Percentiles rank a stretch among this genome's conserved stretches.
phyloP scores from a whole-genome alignment of 495 filamentous ascomycete genomes.

The Penicillium antarcticum region DNA sequence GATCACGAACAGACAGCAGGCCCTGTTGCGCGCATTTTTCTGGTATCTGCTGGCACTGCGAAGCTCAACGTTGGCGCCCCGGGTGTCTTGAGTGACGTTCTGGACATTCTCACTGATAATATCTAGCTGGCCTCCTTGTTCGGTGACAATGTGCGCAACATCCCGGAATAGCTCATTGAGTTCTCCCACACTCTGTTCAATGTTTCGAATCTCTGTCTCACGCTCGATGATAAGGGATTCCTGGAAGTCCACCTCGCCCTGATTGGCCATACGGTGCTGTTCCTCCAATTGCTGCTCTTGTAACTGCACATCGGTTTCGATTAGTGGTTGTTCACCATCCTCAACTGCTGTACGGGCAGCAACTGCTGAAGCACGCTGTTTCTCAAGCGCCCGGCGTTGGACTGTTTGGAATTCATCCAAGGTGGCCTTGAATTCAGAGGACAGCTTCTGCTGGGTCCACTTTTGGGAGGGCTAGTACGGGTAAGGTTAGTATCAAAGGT shows the following conservation, averaged over 20 bases:
- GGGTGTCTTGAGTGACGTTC: constrained; percentile 71
- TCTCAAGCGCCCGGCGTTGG: constrained; percentile 85
- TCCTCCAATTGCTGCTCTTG: constrained; percentile 73
- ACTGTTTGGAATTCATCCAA: constrained; percentile 87
- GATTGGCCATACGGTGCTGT: constrained; percentile 76
- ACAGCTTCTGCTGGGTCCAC: constrained; percentile 92
- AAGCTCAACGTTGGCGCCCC: constrained; percentile 81
- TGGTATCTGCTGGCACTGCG: constrained; percentile 82
- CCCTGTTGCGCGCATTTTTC: constrained; percentile 87
- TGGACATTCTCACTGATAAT: constrained; percentile 86
- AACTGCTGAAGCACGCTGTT: constrained; percentile 79
- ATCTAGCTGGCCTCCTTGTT: constrained; percentile 88
- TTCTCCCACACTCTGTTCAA: constrained; percentile 93
- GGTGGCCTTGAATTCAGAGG: constrained; percentile 82
- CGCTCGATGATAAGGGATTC: constrained; percentile 93
- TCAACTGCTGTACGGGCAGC: constrained; percentile 75
- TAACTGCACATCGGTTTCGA: constrained; percentile 40
- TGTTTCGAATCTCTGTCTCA: constrained; percentile 92
- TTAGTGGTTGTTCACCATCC: constrained; percentile 40
- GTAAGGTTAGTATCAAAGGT: constrained; percentile 7
- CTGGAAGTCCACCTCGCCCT: constrained; percentile 97
- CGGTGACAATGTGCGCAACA: constrained; percentile 90
- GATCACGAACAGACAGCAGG: constrained; percentile 89
- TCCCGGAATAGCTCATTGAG: constrained; percentile 96
- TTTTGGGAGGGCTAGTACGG: constrained; percentile 74